Conservation (phyloP, 2,329 filamentous ascomycete species). For the Chaetomium olivaceum region DNA sequence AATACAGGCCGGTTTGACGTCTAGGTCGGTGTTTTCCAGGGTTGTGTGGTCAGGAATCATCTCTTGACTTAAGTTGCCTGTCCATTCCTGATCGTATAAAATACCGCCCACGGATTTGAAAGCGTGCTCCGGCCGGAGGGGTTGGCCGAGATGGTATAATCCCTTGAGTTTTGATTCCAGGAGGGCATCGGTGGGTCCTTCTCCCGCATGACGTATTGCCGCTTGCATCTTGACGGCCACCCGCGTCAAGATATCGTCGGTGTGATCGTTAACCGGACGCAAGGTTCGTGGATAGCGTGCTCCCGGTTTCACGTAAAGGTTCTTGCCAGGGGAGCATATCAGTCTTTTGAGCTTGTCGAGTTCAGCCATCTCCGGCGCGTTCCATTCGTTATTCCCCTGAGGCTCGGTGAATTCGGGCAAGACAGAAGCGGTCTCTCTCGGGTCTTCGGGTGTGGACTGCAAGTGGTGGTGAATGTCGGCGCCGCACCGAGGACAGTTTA, state of each 20-base stretch:
- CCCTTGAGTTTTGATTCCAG: background rate
- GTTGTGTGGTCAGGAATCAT: background rate
- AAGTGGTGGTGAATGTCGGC: background rate
- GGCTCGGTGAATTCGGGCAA: background rate
- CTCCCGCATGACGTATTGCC: background rate
- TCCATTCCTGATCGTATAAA: conserved; percentile 4
- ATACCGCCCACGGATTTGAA: conserved; percentile 1
- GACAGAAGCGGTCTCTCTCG: background rate
- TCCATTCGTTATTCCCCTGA: background rate
- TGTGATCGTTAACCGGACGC: background rate
- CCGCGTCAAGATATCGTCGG: background rate
- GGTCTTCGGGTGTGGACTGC: background rate
- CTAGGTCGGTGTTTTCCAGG: too few relatives aligned
- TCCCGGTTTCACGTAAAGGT: background rate
- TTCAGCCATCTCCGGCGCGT: background rate
- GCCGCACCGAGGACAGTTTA: background rate
- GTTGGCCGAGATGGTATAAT: too few relatives aligned
- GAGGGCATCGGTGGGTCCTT: background rate
- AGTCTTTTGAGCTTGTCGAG: background rate
- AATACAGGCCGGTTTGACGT: too few relatives aligned
- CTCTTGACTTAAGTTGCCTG: background rate
- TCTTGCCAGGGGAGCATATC: background rate
- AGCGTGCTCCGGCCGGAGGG: background rate
- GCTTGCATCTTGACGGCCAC: background rate
- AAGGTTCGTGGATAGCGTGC: too few relatives aligned